Base-by-base conservation (phyloP, 495 filamentous ascomycete species). In the Penicillium diatomitis region DNA sequence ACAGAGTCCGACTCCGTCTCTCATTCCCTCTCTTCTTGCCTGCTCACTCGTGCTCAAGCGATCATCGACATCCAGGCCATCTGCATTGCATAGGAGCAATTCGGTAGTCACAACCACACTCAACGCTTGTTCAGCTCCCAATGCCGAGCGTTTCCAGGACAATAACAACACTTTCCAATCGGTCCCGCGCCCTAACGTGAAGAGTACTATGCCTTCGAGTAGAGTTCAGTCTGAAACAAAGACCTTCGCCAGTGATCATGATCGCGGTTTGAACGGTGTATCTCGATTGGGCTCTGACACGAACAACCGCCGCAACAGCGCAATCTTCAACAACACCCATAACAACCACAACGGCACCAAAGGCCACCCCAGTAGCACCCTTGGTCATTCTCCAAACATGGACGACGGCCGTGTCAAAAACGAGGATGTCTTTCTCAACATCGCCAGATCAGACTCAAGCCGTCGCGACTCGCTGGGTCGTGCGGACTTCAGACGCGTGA, bases 371-470 rank as follows among this genome's bases (percentile, higher is more conserved):
- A 20, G 20, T 20, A 20, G 20, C 20, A 20, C 20, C 20, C 20
- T 20, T 20, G 20, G 2, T 20, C 20, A 20, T 20, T 20, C 20
- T 20, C 41, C 55, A 31, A 48, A 61, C 33, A 58, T 61, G 32
- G 62, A 72, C 44, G 65, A 70, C 8, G 47, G 57, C 34, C 61
- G 64, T 28, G 62, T 63, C 6, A 66, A 64, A 44, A 72, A 69
- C 47, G 81, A 82, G 45, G 82, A 85, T 64, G 60, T 85, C 27
- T 85, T 85, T 57, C 58, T 85, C 45, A 77, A 81, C 49, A 77
- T 85, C 49, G 82, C 82, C 8, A 73, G 73, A 48, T 64, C 73
- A 2, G 78, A 81, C 51, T 75, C 70, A 9, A 62, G 57, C 30
- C 67, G 68, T 50, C 70, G 69, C 47, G 69, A 77, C 41, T 68